Evolutionary conservation across 371 early-diverging fungal species (phyloP), one percentile per base, ranked within the genome.

Genomic region (Rhizomucor miehei): DNA sequence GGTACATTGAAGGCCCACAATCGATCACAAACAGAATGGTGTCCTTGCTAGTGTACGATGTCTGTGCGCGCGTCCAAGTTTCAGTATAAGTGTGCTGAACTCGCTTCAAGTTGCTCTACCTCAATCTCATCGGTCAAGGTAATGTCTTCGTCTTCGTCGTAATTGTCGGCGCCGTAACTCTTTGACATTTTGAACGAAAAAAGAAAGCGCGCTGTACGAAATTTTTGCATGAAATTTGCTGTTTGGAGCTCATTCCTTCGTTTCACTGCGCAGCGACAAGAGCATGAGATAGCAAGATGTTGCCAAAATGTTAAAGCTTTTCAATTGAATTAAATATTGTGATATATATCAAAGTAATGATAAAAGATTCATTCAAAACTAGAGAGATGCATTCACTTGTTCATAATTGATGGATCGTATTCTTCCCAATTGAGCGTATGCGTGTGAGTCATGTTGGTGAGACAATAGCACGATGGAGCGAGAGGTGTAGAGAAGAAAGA

Each of bases 21-120:
- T 89, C 87, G 53, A 89, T 80, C 17, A 81, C 84, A 62, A 85
- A 88, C 16, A 89, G 60, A 40, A 85, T 75, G 29, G 79, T 71
- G 51, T 87, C 86, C 14, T 75, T 67, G 39, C 60, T 73, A 8
- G 44, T 47, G n/a, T 49, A 44, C 25, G 37, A 39, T 0, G 57
- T 51, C 57, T 57, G 36, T 12, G 11, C 41, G 41, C 41, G 41
- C 11, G 12, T 14, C 41, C 11, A 14, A 12, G n/a, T n/a, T n/a
- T n/a, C 16, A 6, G 12, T 41, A 14, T 16, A 16, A 41, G 41
- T 11, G 41, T 19, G 41, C 12, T 16, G 29, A 5, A 3, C 3
- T 29, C 29, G 8, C 29, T 29, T 5, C 3, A 5, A 8, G 3
- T 8, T 8, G 29, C 3, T 29, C 29, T 49, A 56, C 56, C 13